phyloP scores from a whole-genome alignment of 768 basidiomycete species.

The Tricholoma furcatifolium region DNA sequence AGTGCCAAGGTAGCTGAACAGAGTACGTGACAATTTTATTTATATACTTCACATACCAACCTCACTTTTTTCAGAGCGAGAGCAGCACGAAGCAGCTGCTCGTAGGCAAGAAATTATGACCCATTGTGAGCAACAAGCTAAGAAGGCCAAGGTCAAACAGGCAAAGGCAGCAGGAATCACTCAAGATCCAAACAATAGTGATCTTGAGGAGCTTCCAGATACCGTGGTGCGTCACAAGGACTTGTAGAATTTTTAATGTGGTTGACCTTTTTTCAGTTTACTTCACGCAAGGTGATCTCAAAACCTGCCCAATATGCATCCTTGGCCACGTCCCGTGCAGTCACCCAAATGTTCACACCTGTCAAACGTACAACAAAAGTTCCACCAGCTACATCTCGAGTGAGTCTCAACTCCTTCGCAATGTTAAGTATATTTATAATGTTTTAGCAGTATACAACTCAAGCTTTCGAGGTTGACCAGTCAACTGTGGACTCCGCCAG shows the following conservation, averaged over 20 bases:
- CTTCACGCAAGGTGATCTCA: background rate
- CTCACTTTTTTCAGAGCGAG: background rate
- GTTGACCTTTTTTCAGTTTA: background rate
- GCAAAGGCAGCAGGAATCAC: slow-evolving; percentile 7
- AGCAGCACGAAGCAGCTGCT: background rate
- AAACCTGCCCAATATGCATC: background rate
- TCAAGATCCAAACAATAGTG: background rate
- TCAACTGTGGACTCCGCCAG: too few species aligned
- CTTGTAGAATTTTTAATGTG: background rate
- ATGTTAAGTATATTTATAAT: too few species aligned
- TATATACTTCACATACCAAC: too few species aligned
- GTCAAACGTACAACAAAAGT: too few species aligned
- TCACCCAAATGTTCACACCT: too few species aligned
- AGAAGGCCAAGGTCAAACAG: background rate
- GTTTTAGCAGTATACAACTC: too few species aligned
- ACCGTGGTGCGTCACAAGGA: background rate
- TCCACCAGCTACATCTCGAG: too few species aligned
- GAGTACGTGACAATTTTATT: too few species aligned
- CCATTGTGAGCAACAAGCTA: background rate
- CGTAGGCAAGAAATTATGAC: background rate
- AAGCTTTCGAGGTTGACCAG: too few species aligned
- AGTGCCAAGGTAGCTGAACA: slow-evolving; percentile 2
- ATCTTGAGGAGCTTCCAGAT: background rate
- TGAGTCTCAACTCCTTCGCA: too few species aligned
- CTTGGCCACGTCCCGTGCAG: too few species aligned